phyloP scores from a whole-genome alignment of 192 early-diverging fungal genomes.

The Oehlia diaphana region DNA sequence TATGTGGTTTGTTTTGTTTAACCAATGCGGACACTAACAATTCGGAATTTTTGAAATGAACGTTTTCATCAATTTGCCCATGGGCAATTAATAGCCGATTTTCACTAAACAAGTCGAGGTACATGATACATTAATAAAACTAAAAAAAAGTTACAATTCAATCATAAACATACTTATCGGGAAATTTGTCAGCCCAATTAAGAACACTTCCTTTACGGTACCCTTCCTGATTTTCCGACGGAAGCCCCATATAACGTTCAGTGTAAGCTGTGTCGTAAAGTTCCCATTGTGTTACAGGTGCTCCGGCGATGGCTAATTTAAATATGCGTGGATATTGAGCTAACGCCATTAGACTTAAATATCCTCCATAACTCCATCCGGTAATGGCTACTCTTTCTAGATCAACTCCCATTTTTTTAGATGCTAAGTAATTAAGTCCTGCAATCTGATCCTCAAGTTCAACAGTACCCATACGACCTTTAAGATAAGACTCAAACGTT shows the following conservation, averaged over 20 bases:
- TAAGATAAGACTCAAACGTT: slow-evolving; percentile 58
- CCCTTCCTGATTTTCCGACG: slow-evolving; percentile 43
- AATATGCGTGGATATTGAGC: slow-evolving; percentile 61
- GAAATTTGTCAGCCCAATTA: slow-evolving; percentile 52
- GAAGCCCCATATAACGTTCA: slow-evolving; percentile 69
- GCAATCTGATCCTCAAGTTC: slow-evolving; percentile 67
- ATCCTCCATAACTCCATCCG: slow-evolving; percentile 79
- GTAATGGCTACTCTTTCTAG: slow-evolving; percentile 61
- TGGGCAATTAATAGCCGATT: slow-evolving; percentile 69
- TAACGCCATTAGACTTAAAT: slow-evolving; percentile 64
- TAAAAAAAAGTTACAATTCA: background rate
- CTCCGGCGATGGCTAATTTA: slow-evolving; percentile 65
- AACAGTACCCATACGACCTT: slow-evolving; percentile 54
- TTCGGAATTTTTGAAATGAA: slow-evolving; percentile 69
- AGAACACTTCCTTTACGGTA: slow-evolving; percentile 57
- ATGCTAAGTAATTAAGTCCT: slow-evolving; percentile 45
- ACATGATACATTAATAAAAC: background rate
- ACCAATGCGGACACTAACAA: slow-evolving; percentile 54
- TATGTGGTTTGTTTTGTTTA: slow-evolving; percentile 55
- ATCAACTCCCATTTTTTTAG: slow-evolving; percentile 56
- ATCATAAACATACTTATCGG: slow-evolving; percentile 50
- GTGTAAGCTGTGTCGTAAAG: slow-evolving; percentile 75
- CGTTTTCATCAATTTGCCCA: slow-evolving; percentile 78
- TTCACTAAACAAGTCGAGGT: slow-evolving; percentile 34
- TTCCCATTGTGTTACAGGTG: slow-evolving; percentile 74